These are phyloP conservation scores for Nicotiana knightiana DNA, from an alignment of 257 asterid species.

Conservation along the genomic window DNA sequence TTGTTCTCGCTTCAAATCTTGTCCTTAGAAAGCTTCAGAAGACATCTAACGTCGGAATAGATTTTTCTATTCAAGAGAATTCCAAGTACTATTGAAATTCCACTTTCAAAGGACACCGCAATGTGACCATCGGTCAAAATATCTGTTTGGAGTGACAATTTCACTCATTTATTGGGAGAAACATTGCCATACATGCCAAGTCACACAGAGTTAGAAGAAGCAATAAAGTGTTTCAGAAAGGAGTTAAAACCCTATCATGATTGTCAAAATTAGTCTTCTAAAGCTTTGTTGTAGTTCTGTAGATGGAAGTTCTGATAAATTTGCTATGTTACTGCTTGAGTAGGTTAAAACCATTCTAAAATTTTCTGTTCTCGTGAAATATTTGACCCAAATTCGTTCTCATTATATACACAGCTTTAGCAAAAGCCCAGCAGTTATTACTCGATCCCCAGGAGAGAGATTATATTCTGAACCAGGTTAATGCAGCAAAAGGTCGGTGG, in stretches of 20 bases:
- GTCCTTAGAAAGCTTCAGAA: background rate
- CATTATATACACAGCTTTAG: constrained; percentile 56
- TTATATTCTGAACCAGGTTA: constrained; percentile 80
- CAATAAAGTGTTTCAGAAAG: background rate
- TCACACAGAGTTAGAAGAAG: background rate
- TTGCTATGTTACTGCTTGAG: background rate
- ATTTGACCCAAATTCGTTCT: background rate
- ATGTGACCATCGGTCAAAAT: background rate
- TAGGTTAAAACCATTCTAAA: background rate
- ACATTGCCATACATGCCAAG: background rate
- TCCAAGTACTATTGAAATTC: background rate
- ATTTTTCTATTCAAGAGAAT: background rate
- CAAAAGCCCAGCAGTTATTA: constrained; percentile 85
- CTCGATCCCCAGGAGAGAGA: constrained; percentile 92
- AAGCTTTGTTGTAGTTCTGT: background rate
- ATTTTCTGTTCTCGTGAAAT: background rate
- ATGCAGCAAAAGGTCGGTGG: constrained; percentile 73
- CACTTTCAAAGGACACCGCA: background rate
- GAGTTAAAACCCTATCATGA: background rate
- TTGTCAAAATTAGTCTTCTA: background rate
- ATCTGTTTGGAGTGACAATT: background rate
- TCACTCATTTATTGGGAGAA: background rate
- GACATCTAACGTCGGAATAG: background rate
- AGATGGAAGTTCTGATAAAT: background rate
- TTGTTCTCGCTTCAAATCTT: background rate